Conservation (phyloP, 2,329 filamentous ascomycete species). For the Blastomyces parvus region DNA sequence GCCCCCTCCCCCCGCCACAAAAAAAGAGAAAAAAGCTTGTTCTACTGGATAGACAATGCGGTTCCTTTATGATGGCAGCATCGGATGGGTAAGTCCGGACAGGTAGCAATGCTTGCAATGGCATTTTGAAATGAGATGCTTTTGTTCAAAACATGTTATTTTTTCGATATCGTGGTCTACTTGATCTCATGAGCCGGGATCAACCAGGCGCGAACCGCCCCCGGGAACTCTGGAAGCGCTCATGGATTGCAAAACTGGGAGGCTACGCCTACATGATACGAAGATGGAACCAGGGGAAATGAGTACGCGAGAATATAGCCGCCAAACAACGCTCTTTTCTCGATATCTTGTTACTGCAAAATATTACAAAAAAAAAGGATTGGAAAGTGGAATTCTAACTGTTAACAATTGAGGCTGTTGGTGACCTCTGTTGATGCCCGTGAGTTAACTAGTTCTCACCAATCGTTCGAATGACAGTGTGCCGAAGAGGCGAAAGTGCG, state of each 20-base stretch:
- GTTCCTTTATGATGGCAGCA: background rate
- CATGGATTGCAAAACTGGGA: background rate
- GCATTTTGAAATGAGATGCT: background rate
- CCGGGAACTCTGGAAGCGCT: background rate
- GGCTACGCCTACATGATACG: background rate
- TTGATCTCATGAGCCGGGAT: background rate
- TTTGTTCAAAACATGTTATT: background rate
- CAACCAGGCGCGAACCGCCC: background rate
- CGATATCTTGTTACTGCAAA: background rate
- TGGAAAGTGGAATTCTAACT: background rate
- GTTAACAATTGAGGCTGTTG: background rate
- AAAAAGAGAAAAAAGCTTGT: background rate
- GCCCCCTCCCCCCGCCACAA: too few species aligned
- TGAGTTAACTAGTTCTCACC: too few species aligned
- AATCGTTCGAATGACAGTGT: background rate
- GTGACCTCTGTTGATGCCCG: too few species aligned
- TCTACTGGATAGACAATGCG: too few species aligned
- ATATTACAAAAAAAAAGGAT: background rate
- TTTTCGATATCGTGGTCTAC: background rate
- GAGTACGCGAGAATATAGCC: background rate
- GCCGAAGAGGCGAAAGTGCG: background rate
- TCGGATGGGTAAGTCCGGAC: background rate
- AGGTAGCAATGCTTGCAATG: background rate
- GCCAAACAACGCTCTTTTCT: background rate
- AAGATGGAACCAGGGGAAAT: background rate